phyloP scores from a whole-genome alignment of 208 protist species.

The Leishmania turanica region DNA sequence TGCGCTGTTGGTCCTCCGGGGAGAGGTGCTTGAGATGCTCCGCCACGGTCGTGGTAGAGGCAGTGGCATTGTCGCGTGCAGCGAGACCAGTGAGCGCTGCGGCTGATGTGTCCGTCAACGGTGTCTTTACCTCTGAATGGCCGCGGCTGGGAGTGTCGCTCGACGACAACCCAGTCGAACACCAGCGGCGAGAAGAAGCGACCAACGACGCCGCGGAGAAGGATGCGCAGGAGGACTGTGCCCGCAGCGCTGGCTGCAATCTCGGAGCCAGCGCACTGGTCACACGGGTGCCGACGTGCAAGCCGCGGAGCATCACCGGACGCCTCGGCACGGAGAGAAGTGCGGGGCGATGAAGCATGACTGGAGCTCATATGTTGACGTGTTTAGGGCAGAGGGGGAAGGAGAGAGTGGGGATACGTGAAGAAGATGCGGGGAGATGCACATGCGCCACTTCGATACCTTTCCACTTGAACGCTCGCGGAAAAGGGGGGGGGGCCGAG shows the following conservation, averaged over 20 bases:
- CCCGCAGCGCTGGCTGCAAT: not conserved
- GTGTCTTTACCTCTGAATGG: not conserved
- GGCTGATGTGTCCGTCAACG: not conserved
- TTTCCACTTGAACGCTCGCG: not conserved
- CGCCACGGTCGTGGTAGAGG: slow-evolving; percentile 22
- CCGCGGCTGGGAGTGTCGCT: not conserved
- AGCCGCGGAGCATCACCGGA: not conserved
- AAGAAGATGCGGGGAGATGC: not conserved
- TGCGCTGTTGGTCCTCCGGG: slow-evolving; percentile 60
- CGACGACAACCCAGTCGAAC: not conserved
- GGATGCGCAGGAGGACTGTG: not conserved
- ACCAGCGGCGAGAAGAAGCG: slow-evolving; percentile 1
- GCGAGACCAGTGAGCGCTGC: not conserved
- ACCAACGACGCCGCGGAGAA: not conserved
- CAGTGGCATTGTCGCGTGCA: slow-evolving; percentile 1
- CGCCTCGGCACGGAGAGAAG: not conserved
- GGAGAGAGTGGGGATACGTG: not conserved
- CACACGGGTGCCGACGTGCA: not conserved
- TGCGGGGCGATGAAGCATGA: slow-evolving; percentile 9
- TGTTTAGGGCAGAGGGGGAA: not conserved
- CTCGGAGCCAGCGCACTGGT: not conserved
- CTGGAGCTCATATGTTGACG: not conserved
- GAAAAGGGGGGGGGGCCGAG: not conserved
- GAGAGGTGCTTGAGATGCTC: slow-evolving; percentile 55
- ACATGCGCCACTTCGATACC: not conserved